A percentile compares a stretch with the other conserved stretches of the same genome.
These are phyloP conservation scores for Salix arbutifolia DNA, from an alignment of 345 rosid species.

Conservation along the genomic window DNA sequence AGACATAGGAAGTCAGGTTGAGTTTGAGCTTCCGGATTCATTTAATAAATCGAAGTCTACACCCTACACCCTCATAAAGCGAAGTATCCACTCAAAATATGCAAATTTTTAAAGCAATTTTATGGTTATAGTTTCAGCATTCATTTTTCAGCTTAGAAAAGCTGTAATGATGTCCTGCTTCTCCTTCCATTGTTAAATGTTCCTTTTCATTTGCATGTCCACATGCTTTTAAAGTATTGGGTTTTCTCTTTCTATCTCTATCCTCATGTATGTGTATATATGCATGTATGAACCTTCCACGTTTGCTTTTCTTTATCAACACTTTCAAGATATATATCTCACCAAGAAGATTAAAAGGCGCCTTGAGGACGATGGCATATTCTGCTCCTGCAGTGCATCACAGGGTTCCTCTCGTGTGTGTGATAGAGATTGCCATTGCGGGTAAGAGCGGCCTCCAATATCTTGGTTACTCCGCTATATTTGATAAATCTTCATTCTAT, in stretches of 20 bases:
- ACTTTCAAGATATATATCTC: constrained; percentile 66
- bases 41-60: constrained; percentile 60
- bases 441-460: constrained; percentile 49
- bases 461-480: background rate
- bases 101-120: background rate
- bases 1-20: constrained; percentile 58
- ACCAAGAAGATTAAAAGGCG: constrained; percentile 72
- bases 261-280: background rate
- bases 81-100: constrained; percentile 65
- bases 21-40: constrained; percentile 84
- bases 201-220: background rate
- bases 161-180: background rate
- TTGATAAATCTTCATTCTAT: background rate
- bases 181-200: background rate
- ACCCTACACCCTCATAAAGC: constrained; percentile 65
- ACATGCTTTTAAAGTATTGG: background rate
- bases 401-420: constrained; percentile 64
- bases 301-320: constrained; percentile 31
- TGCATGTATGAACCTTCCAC: background rate
- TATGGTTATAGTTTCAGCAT: background rate
- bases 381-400: constrained; percentile 75
- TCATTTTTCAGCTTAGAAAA: background rate
- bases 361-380: constrained; percentile 89
- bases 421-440: constrained; percentile 90
- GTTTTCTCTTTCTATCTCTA: background rate